Evolutionary conservation across 371 early-diverging fungal genomes (phyloP), one percentile per base, ranked within the genome.

Genomic region (Mortierella sp.): DNA sequence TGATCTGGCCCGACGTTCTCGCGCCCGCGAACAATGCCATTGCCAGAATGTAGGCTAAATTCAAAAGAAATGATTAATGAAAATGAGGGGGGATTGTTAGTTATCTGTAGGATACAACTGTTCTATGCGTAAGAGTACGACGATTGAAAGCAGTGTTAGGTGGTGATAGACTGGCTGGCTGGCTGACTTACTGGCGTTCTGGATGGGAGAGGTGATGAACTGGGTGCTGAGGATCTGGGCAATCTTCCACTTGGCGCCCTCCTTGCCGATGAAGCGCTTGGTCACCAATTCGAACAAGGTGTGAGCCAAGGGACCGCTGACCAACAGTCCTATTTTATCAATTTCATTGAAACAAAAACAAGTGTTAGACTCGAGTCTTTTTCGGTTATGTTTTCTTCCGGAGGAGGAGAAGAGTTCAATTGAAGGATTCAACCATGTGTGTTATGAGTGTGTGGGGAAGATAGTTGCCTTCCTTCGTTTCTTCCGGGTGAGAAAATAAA

Each of bases 1-100:
- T 85, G 40, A 94, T 85, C 76, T 90, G 89, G 19, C 70, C 86
- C 22, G 90, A 66, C 19, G 88, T 85, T 64, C 89, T 90, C 29
- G 90, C 91, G 68, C 96, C 96, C 45, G 94, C 94, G 86, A 97
- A 90, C 19, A 93, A 74, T 14, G 95, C 93, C 93, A 96, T 95
- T 55, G 94, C 95, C 53, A 91, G 87, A 66, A 97, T 87, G 84
- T 94, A 97, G 55, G 95, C 94, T 93, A 77, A 72, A 64, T 29
- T 68, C 34, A 48, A 48, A 11, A 11, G 47, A 11, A 3, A 37
- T 14, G 5, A 48, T 64, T 44, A 63, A 19, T 22, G 19, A 41
- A 58, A 47, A 70, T 4, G 16, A 19, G 11, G 39, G 34, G 34
- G 53, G 14, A 19, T n/a, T 34, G 24, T 64, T 22, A 68, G 37